These are phyloP conservation scores for Pisolithus tinctorius DNA, from an alignment of 768 basidiomycete species.

Conservation along the genomic window DNA sequence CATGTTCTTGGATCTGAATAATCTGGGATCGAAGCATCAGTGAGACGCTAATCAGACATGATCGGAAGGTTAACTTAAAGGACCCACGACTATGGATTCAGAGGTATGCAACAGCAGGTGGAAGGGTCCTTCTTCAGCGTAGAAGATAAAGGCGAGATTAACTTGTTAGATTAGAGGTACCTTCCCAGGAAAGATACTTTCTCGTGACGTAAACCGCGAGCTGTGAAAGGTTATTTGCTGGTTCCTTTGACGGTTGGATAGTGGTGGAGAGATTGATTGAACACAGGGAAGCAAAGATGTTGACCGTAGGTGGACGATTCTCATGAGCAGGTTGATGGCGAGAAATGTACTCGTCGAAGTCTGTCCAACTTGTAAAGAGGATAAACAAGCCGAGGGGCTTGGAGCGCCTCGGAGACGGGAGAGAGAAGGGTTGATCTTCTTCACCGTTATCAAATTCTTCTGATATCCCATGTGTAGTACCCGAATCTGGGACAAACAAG, in stretches of 20 bases:
- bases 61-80: no score
- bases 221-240: constrained; percentile 8
- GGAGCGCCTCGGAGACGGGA: constrained; percentile 51
- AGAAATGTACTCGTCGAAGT: constrained; percentile 2
- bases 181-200: neutral
- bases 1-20: no score
- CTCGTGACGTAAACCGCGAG: neutral
- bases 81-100: no score
- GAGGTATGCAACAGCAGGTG: neutral
- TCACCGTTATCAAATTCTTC: constrained; percentile 40
- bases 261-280: constrained; percentile 5
- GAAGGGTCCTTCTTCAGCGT: neutral
- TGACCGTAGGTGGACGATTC: constrained; percentile 6
- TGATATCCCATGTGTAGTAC: constrained; percentile 18
- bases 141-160: constrained; percentile 5
- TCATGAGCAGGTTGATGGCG: constrained; percentile 13
- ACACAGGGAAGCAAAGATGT: constrained; percentile 11
- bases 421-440: constrained; percentile 51
- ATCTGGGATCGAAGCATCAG: no score
- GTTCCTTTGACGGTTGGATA: constrained; percentile 14
- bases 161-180: neutral
- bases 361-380: constrained; percentile 13
- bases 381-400: constrained; percentile 26
- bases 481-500: constrained; percentile 9
- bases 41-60: no score